Evolutionary conservation across 202 grass and related monocot species (phyloP).

Genomic region (Schoenoplectus triqueter): DNA sequence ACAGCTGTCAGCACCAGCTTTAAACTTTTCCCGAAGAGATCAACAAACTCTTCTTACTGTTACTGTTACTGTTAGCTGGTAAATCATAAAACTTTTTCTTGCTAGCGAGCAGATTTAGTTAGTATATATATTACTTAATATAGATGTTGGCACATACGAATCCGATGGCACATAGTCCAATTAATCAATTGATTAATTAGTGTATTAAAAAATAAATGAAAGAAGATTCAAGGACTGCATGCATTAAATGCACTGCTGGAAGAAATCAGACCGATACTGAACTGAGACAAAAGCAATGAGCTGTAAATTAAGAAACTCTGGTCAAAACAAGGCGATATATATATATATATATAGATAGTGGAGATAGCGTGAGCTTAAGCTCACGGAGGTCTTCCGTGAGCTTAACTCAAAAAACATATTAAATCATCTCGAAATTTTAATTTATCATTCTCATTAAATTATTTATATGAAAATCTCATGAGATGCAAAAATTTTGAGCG

Average conservation of each 20-base stretch:
- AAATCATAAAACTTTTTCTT: not conserved
- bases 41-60: not conserved
- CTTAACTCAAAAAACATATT: too few relatives aligned
- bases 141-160: too few relatives aligned
- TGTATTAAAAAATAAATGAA: not conserved
- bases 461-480: too few relatives aligned
- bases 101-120: not conserved
- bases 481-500: too few relatives aligned
- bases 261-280: conserved; percentile 19
- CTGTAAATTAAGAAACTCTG: not conserved
- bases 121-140: too few relatives aligned
- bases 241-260: conserved; percentile 11
- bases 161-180: not conserved
- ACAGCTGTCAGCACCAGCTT: conserved; percentile 15
- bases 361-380: too few relatives aligned
- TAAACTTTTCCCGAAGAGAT: not conserved
- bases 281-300: not conserved
- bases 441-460: too few relatives aligned
- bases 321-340: conserved; percentile 24
- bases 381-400: too few relatives aligned
- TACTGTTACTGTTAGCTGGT: not conserved
- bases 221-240: conserved; percentile 21
- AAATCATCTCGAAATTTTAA: too few relatives aligned
- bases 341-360: too few relatives aligned
- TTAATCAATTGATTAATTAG: not conserved